These are phyloP conservation scores for Nicotiana noctiflora DNA, from an alignment of 257 asterid species.

Conservation along the genomic window DNA sequence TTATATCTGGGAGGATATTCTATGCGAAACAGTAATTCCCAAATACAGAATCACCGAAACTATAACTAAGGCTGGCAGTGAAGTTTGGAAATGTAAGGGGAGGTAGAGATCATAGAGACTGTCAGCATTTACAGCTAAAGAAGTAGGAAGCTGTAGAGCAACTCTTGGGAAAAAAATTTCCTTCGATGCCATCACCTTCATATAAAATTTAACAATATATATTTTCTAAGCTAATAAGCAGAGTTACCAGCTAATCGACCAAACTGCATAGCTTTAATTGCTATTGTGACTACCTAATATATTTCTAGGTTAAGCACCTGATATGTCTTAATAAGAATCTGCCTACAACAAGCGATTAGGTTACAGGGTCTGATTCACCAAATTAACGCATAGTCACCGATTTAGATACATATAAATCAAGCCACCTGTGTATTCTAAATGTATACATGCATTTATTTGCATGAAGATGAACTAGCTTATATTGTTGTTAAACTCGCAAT, in stretches of 20 bases:
- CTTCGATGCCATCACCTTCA: background rate
- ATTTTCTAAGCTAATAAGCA: background rate
- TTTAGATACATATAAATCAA: background rate
- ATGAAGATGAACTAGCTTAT: background rate
- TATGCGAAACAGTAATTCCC: background rate
- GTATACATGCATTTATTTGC: background rate
- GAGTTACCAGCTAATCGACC: background rate
- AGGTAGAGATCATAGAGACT: background rate
- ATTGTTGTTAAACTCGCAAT: background rate
- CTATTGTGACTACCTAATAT: background rate
- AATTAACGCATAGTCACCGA: background rate
- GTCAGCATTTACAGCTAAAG: background rate
- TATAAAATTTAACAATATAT: background rate
- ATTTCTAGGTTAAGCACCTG: background rate
- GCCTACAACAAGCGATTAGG: background rate
- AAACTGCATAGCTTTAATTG: background rate
- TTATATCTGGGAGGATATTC: background rate
- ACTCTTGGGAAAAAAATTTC: background rate
- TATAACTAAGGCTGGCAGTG: background rate
- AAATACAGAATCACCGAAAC: background rate
- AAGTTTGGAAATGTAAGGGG: conserved; percentile 1
- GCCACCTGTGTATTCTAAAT: background rate
- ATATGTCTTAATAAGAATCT: background rate
- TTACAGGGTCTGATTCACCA: background rate
- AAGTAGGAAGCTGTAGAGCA: background rate